Base-by-base conservation (phyloP, 306 rosid species). In the Vicia faba region DNA sequence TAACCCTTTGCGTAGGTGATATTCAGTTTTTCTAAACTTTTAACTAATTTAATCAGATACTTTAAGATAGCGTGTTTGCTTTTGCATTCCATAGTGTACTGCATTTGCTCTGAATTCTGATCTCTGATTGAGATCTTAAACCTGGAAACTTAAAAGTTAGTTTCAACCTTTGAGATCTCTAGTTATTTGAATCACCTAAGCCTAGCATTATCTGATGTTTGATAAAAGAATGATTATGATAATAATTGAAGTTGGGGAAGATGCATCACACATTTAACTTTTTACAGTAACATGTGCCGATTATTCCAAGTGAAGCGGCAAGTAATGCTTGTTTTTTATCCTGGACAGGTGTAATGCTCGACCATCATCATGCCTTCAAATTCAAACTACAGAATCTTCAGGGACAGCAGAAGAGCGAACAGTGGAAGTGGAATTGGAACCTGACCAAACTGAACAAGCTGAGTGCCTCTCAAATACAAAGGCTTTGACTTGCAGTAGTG, bases 301-400 rank as follows among this genome's bases (percentile, higher is more conserved):
- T 55, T 61, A 15, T 67, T 45, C 51, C 66, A 15, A 58, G 15
- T 56, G 66, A 71, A 25, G 36, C 50, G 55, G 7, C 15, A 43
- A 77, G 15, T 60, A 53, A n/a, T 78, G 29, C 7, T 54, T 50
- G 66, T 20, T 64, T 43, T 43, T 82, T 58, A 70, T 43, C 18
- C 19, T 76, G 79, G 49, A 49, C 86, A 95, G 99, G 86, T 82
- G 76, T 20, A 75, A 40, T 61, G 83, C 96, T 8, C 86, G 92
- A 41, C 74, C 84, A 29, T 79, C 84, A 29, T 79, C 91, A 25
- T 74, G 88, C 55, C 89, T 86, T 68, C 85, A 75, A 70, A 79
- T 85, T 68, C 87, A 71, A 73, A 74, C 82, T 56, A 53, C 16
- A 2, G 85, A 92, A 74, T 61, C 84, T 74, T 73, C 77, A 56